Conservation (phyloP, 768 basidiomycete genomes). For the Psilocybe tampanensis region DNA sequence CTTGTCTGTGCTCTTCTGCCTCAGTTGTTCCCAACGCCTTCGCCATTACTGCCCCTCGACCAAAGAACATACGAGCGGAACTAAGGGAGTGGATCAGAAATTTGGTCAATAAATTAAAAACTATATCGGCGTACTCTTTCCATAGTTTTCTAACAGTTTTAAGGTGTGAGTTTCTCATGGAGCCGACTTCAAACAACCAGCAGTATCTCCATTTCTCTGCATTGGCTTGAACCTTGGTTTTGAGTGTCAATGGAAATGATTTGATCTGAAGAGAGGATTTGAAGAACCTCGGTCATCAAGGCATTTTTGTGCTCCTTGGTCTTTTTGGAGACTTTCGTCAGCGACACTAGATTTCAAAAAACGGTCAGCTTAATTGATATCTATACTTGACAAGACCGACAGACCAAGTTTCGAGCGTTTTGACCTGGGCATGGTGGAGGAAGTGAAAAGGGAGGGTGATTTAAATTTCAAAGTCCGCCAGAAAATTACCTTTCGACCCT, state of each 20-base stretch:
- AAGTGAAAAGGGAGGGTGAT: conserved; percentile 21
- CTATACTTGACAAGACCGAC: conserved; percentile 25
- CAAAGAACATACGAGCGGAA: conserved; percentile 90
- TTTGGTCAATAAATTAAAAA: background rate
- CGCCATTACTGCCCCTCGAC: conserved; percentile 87
- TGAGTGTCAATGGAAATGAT: conserved; percentile 1
- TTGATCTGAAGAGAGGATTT: background rate
- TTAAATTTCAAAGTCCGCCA: conserved; percentile 51
- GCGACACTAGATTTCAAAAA: conserved; percentile 61
- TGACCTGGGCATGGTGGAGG: conserved; percentile 77
- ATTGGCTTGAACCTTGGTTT: conserved; percentile 70
- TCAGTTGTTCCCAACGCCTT: conserved; percentile 89
- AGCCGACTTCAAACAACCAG: conserved; percentile 94
- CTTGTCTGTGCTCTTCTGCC: conserved; percentile 83
- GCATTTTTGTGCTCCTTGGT: conserved; percentile 88
- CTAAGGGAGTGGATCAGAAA: conserved; percentile 36
- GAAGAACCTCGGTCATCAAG: conserved; percentile 75
- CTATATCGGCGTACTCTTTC: conserved; percentile 70
- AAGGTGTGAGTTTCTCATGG: conserved; percentile 93
- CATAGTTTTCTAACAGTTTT: conserved; percentile 93
- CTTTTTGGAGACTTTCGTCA: conserved; percentile 95
- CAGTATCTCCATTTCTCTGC: conserved; percentile 92
- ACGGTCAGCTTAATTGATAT: conserved; percentile 1
- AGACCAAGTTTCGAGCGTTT: conserved; percentile 87
- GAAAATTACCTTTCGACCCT: conserved; percentile 34